Evolutionary conservation across 2,329 filamentous ascomycete genomes (phyloP), one percentile per base, ranked within the genome.

Genomic region (Lasiodiplodia sp.): DNA sequence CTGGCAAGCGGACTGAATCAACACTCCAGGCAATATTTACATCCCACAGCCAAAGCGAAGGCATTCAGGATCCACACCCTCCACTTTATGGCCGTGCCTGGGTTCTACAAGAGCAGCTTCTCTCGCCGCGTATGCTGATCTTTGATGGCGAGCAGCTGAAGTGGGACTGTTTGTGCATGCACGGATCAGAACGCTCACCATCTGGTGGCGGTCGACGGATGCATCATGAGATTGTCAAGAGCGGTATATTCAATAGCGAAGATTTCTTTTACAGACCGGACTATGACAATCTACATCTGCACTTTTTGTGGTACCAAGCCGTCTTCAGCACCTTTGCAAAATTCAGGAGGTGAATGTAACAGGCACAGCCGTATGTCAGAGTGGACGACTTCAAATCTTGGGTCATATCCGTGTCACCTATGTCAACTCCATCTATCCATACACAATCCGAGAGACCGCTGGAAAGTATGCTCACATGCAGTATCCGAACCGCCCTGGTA

Each of bases 381-480:
- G 55, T 2, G 72, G 72, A 3, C 66, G 18, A 3, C 58, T 72
- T 7, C 60, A 67, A 10, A 70, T 75, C 18, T 68, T 58, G 3
- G 71, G 71, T 0, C 72, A 74, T 51, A 34, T 70, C 8, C 69
- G 74, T 3, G 72, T 65, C 16, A 70, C 67, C 18, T 72, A 72
- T 52, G 58, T 74, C 28, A 72, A 73, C 51, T 66, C 71, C 3
- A 68, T 73, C 3, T 75, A 75, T 57, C 72, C 71, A 0, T 71
- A 71, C 49, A 64, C 71, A 8, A 72, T 73, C 14, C 66, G 68
- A 1, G 71, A 74, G 57, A 71, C 71, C 28, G 69, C 63, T 21
- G 16, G 21, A 1, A 12, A 23, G 14, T 21, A 47, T 16, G 70
- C 70, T 18, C 25, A 69, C 14, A 74, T 73, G 72, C 68, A 57